These are phyloP conservation scores for Mycena vitilis DNA, from an alignment of 768 basidiomycete genomes.

Conservation along the genomic window DNA sequence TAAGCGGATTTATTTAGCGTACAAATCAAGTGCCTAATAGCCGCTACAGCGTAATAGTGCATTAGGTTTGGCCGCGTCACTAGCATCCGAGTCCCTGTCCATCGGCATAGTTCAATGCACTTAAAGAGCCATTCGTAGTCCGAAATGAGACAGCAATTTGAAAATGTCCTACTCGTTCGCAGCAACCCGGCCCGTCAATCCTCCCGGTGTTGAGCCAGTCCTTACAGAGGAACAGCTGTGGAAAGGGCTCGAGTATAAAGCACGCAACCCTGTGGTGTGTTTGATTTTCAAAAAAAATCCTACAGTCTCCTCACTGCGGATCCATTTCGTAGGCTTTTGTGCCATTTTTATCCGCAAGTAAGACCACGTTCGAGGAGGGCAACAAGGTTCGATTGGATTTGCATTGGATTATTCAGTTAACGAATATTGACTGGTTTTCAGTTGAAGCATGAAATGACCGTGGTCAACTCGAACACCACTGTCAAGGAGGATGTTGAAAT, in stretches of 20 bases:
- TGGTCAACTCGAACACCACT: constrained; percentile 3
- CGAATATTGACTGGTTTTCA: background rate
- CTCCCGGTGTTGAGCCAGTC: constrained; percentile 27
- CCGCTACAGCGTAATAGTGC: background rate
- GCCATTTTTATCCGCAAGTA: constrained; percentile 24
- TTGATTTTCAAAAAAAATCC: no score
- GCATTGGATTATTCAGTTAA: background rate
- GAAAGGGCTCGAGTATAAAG: constrained; percentile 32
- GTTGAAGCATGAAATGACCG: constrained; percentile 25
- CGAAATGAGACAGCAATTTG: no score
- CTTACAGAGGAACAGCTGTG: constrained; percentile 34
- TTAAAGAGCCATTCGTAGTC: background rate
- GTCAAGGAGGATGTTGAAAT: constrained; percentile 18
- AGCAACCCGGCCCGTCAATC: constrained; percentile 33
- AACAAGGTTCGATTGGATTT: constrained; percentile 18
- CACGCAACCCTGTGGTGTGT: constrained; percentile 23
- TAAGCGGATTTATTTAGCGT: no score
- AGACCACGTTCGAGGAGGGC: constrained; percentile 25
- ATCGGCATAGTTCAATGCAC: no score
- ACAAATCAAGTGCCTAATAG: no score
- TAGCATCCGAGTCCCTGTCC: background rate
- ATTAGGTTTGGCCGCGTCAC: background rate
- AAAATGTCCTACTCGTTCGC: constrained; percentile 30
- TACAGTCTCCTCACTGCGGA: background rate
- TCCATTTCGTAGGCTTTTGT: constrained; percentile 17